phyloP scores from a whole-genome alignment of 768 basidiomycete species.

The Amylocystis lapponica region DNA sequence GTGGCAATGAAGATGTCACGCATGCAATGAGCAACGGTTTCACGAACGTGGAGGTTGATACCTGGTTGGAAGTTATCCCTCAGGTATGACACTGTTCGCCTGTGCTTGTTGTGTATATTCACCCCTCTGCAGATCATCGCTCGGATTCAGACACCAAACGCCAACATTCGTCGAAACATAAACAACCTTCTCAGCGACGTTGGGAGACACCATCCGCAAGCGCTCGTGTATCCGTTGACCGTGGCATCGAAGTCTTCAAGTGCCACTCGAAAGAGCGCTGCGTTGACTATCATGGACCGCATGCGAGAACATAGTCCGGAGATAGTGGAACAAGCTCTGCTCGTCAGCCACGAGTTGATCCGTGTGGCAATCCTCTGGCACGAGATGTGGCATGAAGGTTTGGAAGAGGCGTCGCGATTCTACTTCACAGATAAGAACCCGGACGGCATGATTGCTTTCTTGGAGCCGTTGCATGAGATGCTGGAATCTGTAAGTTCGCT shows the following conservation, averaged over 20 bases:
- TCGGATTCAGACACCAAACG: conserved; percentile 91
- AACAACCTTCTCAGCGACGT: conserved; percentile 85
- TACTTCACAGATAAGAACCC: conserved; percentile 98
- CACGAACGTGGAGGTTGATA: conserved; percentile 87
- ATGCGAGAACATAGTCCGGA: conserved; percentile 88
- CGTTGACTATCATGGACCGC: conserved; percentile 80
- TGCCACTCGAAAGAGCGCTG: conserved; percentile 71
- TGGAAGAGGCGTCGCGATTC: conserved; percentile 93
- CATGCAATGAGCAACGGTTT: conserved; percentile 86
- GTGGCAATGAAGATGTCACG: conserved; percentile 83
- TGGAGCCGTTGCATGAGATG: conserved; percentile 91
- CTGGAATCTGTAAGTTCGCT: conserved; percentile 59
- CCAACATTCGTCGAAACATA: conserved; percentile 83
- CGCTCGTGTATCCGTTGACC: conserved; percentile 90
- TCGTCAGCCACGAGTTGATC: conserved; percentile 93
- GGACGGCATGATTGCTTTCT: conserved; percentile 89
- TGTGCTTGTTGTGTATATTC: too few species aligned
- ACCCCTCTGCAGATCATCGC: conserved; percentile 75
- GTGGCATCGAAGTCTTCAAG: conserved; percentile 97
- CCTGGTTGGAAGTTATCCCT: conserved; percentile 98
- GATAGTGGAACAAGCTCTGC: conserved; percentile 78
- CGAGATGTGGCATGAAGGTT: conserved; percentile 96
- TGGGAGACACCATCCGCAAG: conserved; percentile 96
- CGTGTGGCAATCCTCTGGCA: conserved; percentile 98
- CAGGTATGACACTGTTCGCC: conserved; percentile 51